Base-by-base conservation (phyloP, 768 basidiomycete genomes). In the Glaciozyma martinii region DNA sequence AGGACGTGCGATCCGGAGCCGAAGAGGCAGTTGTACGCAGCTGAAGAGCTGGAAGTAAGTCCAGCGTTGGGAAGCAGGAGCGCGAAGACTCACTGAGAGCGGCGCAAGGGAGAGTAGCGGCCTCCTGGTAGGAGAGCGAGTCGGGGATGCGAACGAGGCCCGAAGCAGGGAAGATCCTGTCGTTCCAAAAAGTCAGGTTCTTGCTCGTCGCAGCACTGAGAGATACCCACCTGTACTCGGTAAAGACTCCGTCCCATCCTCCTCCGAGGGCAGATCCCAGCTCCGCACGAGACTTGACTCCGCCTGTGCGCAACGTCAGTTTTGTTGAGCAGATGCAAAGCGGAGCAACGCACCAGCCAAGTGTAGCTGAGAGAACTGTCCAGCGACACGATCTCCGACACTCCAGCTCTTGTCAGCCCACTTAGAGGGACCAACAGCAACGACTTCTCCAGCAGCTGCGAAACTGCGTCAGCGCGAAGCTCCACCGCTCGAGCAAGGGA, bases 91-190 rank as follows among this genome's bases (percentile, higher is more conserved):
- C 16, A 47, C 46, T 47, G 21, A 47, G 46, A 47, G 80, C 84
- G 8, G 84, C 84, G 64, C 71, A 85, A 78, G 85, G 83, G 8
- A 87, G 76, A 29, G 85, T 85, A 0, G 86, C 82, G 0, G 81
- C 86, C 72, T 87, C 84, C 68, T 84, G 82, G 66, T 81, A 85
- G 1, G 80, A 80, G 30, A 86, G 78, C 71, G 85, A 80, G 21
- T 79, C 74, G 0, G 86, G 83, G 66, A 85, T 77, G 47, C 73
- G 68, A 40, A 85, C 79, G 52, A 86, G 76, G 71, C 75, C 64
- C 37, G 63, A 30, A 16, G 49, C 78, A 13, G 79, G 80, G 63
- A 85, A 44, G 52, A 61, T 10, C 32, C 52, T 37, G 60, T 61
- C n/a, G 46, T 23, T 21, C 3, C 16, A 6, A 47, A n/a, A 3